Conservation (phyloP, 2,329 filamentous ascomycete species). For the Decorospora gaudefroyi region DNA sequence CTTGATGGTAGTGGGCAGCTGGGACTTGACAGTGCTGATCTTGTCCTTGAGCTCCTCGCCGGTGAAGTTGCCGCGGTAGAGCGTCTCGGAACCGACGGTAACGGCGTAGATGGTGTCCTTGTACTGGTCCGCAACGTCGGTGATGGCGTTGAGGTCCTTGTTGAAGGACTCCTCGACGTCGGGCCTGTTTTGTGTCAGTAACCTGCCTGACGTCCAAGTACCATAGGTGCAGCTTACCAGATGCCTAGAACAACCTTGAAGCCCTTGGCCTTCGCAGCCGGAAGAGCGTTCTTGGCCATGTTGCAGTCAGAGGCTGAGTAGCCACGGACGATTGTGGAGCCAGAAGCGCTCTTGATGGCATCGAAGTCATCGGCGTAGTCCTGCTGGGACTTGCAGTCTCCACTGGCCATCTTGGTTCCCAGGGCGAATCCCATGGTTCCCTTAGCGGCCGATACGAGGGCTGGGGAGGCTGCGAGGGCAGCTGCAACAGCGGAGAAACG, state of each 20-base stretch:
- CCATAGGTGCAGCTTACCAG: conserved; percentile 57
- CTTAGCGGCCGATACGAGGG: conserved; percentile 54
- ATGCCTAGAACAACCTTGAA: conserved; percentile 72
- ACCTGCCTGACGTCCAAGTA: neutral
- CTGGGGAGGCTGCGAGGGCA: conserved; percentile 49
- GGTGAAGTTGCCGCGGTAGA: conserved; percentile 71
- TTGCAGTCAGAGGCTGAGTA: conserved; percentile 71
- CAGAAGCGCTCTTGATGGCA: conserved; percentile 58
- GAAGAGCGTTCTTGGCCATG: conserved; percentile 64
- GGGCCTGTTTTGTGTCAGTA: conserved; percentile 51
- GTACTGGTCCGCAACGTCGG: conserved; percentile 54
- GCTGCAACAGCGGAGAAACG: conserved; percentile 42
- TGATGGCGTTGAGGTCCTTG: conserved; percentile 63
- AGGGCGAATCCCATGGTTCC: conserved; percentile 68
- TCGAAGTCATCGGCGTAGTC: conserved; percentile 71
- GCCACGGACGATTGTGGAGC: conserved; percentile 63
- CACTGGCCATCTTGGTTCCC: conserved; percentile 64
- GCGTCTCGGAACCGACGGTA: conserved; percentile 71
- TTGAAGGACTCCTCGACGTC: conserved; percentile 66
- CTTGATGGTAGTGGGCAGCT: conserved; percentile 57
- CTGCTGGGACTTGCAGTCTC: conserved; percentile 62
- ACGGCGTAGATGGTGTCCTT: conserved; percentile 67
- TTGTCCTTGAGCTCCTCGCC: conserved; percentile 63
- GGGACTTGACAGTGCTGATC: conserved; percentile 64
- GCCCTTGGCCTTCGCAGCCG: conserved; percentile 66